Base-by-base conservation (phyloP, 2,329 filamentous ascomycete genomes). In the Cercospora zeae-maydis region DNA sequence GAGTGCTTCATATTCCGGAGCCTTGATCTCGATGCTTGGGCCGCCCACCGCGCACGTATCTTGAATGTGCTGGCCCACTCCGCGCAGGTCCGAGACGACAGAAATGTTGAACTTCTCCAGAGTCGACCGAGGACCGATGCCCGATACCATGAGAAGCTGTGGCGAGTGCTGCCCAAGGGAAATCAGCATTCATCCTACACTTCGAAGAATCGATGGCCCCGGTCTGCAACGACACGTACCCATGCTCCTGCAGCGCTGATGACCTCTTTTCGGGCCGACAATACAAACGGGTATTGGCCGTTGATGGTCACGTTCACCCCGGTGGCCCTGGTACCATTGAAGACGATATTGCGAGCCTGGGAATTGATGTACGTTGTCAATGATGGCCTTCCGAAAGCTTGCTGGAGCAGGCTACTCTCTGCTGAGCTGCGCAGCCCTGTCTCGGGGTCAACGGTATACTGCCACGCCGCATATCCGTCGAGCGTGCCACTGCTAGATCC, bases 1-100 rank as follows among this genome's bases (percentile, higher is more conserved):
- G 60, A 33, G 58, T 24, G 7, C 62, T 59, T 47, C 42, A 51
- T 61, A 66, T 11, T 57, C 66, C 6, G 56, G 33, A 9, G 63
- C 19, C 2, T 62, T 63, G 33, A 68, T 61, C 36, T 66, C 56
- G 34, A 61, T 63, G 7, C 33, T 34, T 13, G 61, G 62, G 1
- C 66, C 64, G n/a, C 64, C 60, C 30, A 64, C 36, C n/a, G 59
- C 63, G 36, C 54, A 55, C 58, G 78, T 76, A 59, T 84, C 82
- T 63, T 77, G 76, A 65, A 84, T 75, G 59, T 81, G 80, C 66
- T 82, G 75, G 4, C 82, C 83, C 1, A 85, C 83, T 1, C 82
- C 82, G 0, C 78, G 78, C 0, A 81, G 76, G 42, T 82, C 76
- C 3, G 76, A 75, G 1, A 84, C 63, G 1, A 82, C 67, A 0